Percentiles rank a stretch among this genome's conserved stretches.
Conservation (phyloP, 176 grass and related monocot species). For the Phoenix roebelenii region DNA sequence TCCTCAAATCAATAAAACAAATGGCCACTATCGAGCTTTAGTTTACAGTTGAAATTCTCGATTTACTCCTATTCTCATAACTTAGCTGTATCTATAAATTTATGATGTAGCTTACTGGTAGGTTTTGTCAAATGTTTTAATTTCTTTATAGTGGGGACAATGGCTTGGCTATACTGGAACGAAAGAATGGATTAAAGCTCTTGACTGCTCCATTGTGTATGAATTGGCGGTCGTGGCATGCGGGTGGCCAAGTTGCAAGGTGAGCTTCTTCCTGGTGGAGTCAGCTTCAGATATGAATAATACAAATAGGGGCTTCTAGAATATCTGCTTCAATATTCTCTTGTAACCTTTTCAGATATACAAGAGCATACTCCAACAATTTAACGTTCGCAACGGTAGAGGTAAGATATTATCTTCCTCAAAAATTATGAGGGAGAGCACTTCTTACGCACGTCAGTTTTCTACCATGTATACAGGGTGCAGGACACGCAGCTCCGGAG, state of each 20-base stretch:
- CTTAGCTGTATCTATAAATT: no score
- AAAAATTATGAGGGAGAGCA: no score
- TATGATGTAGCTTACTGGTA: no score
- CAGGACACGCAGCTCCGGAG: conserved; percentile 30
- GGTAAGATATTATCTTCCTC: conserved; percentile 4
- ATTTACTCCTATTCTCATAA: no score
- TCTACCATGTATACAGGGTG: conserved; percentile 18
- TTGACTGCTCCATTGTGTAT: conserved; percentile 34
- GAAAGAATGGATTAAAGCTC: conserved; percentile 36
- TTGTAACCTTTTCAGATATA: conserved; percentile 13
- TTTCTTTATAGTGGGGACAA: conserved; percentile 33
- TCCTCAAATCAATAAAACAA: no score
- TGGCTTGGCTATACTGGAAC: conserved; percentile 29
- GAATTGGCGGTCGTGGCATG: conserved; percentile 50
- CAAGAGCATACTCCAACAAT: conserved; percentile 22
- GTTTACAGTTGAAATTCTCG: conserved; percentile 27
- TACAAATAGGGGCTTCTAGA: no score
- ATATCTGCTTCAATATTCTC: background rate
- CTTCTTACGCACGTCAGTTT: background rate
- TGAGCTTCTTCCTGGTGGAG: background rate
- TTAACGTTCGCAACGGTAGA: conserved; percentile 34
- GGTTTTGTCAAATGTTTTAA: background rate
- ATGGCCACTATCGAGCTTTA: conserved; percentile 11
- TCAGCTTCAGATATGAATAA: no score
- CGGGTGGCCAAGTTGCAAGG: conserved; percentile 39